Conservation (phyloP, 306 rosid species). For the Quercus wislizeni region DNA sequence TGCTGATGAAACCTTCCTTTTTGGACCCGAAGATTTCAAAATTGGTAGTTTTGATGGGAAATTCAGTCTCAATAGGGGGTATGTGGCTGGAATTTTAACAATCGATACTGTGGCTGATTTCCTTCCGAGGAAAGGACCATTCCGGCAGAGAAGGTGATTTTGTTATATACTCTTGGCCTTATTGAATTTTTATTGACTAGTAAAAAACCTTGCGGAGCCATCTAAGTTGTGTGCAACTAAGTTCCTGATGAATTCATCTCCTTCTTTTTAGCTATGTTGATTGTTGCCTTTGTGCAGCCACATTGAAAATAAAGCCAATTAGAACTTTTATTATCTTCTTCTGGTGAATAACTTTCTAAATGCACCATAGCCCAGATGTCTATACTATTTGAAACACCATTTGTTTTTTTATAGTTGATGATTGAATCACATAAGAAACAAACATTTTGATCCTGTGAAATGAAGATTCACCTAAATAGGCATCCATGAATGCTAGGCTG, state of each 20-base stretch:
- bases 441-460: not conserved
- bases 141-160: conserved; percentile 78
- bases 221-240: not conserved
- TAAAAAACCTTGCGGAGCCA: not conserved
- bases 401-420: not conserved
- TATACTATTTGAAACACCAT: not conserved
- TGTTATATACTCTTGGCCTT: conserved; percentile 9
- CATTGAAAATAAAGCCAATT: not conserved
- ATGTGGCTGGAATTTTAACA: conserved; percentile 89
- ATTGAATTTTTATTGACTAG: not conserved
- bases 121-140: conserved; percentile 81
- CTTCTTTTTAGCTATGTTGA: not conserved
- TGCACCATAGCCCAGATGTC: not conserved
- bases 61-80: conserved; percentile 79
- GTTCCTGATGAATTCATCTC: not conserved
- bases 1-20: conserved; percentile 48
- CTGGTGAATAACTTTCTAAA: not conserved
- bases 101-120: conserved; percentile 95
- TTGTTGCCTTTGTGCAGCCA: not conserved
- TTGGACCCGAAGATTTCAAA: conserved; percentile 67
- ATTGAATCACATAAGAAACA: not conserved
- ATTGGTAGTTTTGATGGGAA: conserved; percentile 72
- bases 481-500: not conserved
- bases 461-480: not conserved
- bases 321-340: not conserved